These are phyloP conservation scores for Pyrus bretschneideri DNA, from an alignment of 306 rosid species.

Conservation along the genomic window DNA sequence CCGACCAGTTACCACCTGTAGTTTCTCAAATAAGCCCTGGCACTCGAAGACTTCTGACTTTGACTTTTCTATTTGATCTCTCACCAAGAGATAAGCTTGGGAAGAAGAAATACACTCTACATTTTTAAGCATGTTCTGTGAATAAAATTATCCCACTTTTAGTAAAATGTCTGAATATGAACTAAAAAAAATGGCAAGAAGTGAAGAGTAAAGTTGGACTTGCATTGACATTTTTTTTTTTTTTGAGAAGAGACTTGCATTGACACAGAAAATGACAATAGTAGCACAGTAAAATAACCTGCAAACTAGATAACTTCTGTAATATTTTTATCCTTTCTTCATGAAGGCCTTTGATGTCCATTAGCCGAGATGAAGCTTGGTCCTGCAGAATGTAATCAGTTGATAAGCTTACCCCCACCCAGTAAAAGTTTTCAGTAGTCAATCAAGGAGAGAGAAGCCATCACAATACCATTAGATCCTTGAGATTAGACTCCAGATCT, in stretches of 20 bases:
- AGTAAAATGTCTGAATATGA: slow-evolving; percentile 6
- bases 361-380: slow-evolving; percentile 51
- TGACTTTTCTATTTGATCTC: slow-evolving; percentile 69
- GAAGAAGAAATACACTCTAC: slow-evolving; percentile 67
- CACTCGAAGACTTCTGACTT: slow-evolving; percentile 57
- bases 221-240: not conserved
- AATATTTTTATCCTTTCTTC: slow-evolving; percentile 73
- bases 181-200: not conserved
- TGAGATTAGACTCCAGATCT: slow-evolving; percentile 79
- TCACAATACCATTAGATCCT: slow-evolving; percentile 59
- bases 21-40: slow-evolving; percentile 72
- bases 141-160: slow-evolving; percentile 21
- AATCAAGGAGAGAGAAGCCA: not conserved
- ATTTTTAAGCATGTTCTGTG: slow-evolving; percentile 74
- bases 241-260: not conserved
- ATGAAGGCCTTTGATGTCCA: slow-evolving; percentile 64
- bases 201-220: not conserved
- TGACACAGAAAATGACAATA: not conserved
- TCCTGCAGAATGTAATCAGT: slow-evolving; percentile 45
- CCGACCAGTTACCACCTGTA: slow-evolving; percentile 96
- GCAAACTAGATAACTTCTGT: slow-evolving; percentile 62
- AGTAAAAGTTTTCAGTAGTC: not conserved
- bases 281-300: slow-evolving; percentile 45
- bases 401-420: slow-evolving; percentile 4
- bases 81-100: slow-evolving; percentile 54